A percentile compares a stretch with the other conserved stretches of the same genome.
Conservation (phyloP, 352 stramenopile species). For the Phytophthora foliorum region DNA sequence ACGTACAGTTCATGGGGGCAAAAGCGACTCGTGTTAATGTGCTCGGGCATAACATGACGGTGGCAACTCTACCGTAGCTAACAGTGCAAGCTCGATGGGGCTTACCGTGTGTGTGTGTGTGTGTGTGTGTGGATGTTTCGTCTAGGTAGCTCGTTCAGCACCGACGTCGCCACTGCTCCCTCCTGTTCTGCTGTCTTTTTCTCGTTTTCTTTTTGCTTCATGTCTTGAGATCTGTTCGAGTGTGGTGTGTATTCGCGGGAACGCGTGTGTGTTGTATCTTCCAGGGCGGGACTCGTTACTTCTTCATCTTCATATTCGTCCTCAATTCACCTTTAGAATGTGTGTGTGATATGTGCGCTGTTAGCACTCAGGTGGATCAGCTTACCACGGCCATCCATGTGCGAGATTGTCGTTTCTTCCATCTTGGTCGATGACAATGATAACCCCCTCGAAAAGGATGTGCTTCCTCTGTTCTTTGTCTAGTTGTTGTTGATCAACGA, state of each 20-base stretch:
- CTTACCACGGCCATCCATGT: not conserved
- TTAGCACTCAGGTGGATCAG: conserved; percentile 8
- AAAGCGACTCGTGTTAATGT: conserved; percentile 36
- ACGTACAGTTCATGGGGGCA: conserved; percentile 22
- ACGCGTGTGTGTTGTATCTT: conserved; percentile 31
- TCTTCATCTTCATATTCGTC: conserved; percentile 18
- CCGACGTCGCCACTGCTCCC: conserved; percentile 9
- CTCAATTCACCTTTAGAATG: conserved; percentile 24
- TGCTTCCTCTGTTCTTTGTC: conserved; percentile 2
- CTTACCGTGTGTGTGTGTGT: conserved; percentile 16
- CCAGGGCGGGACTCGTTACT: conserved; percentile 20
- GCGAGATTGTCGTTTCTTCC: conserved; percentile 3
- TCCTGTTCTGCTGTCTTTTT: conserved; percentile 15
- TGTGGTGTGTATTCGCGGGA: conserved; percentile 31
- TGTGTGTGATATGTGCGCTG: conserved; percentile 30
- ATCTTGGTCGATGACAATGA: conserved; percentile 1
- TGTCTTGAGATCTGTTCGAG: conserved; percentile 26
- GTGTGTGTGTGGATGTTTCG: conserved; percentile 41
- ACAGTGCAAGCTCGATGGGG: conserved; percentile 22
- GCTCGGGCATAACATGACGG: conserved; percentile 23
- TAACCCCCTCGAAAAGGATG: not conserved
- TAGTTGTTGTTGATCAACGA: conserved; percentile 66
- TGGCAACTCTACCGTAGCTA: conserved; percentile 16
- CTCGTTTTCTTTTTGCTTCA: conserved; percentile 31
- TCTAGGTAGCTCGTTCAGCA: conserved; percentile 19